A percentile compares a stretch with the other conserved stretches of the same genome.
phyloP scores from a whole-genome alignment of 139 green algal genomes.

The Picochlorum sp. region DNA sequence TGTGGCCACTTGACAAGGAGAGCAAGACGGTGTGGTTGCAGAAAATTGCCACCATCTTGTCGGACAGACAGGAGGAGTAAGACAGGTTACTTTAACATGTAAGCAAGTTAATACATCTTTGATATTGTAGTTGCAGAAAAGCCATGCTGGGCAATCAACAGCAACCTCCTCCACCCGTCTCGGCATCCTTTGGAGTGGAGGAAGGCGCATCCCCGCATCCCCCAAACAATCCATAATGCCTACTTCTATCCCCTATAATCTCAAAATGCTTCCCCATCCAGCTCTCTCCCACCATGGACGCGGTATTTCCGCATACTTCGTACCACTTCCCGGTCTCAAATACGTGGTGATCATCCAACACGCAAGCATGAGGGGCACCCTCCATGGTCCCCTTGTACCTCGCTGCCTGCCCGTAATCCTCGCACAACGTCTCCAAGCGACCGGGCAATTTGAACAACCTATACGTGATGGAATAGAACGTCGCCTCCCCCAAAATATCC shows the following conservation, averaged over 20 bases:
- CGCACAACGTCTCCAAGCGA: conserved; percentile 65
- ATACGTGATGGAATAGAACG: conserved; percentile 92
- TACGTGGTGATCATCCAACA: conserved; percentile 71
- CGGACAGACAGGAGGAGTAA: too few species aligned
- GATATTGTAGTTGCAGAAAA: too few species aligned
- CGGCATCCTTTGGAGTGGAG: not conserved
- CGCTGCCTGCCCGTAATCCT: conserved; percentile 71
- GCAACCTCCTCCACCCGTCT: not conserved
- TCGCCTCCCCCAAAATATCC: conserved; percentile 67
- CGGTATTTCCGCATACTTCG: conserved; percentile 85
- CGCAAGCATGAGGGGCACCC: conserved; percentile 56
- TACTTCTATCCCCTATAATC: conserved; percentile 51
- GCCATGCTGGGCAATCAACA: not conserved
- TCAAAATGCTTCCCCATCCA: conserved; percentile 75
- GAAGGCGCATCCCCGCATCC: not conserved
- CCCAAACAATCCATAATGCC: conserved; percentile 68
- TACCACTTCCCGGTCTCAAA: conserved; percentile 72
- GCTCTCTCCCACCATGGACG: conserved; percentile 75
- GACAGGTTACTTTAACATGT: too few species aligned
- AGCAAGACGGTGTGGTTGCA: conserved; percentile 46
- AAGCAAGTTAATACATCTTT: too few species aligned
- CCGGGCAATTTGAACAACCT: conserved; percentile 92
- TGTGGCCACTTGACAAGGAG: conserved; percentile 59
- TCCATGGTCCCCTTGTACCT: conserved; percentile 64
- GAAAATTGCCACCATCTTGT: conserved; percentile 16